A percentile compares a stretch with the other conserved stretches of the same genome.
These are phyloP conservation scores for Saturnispora quitensis DNA, from an alignment of 805 yeast species.

Conservation along the genomic window DNA sequence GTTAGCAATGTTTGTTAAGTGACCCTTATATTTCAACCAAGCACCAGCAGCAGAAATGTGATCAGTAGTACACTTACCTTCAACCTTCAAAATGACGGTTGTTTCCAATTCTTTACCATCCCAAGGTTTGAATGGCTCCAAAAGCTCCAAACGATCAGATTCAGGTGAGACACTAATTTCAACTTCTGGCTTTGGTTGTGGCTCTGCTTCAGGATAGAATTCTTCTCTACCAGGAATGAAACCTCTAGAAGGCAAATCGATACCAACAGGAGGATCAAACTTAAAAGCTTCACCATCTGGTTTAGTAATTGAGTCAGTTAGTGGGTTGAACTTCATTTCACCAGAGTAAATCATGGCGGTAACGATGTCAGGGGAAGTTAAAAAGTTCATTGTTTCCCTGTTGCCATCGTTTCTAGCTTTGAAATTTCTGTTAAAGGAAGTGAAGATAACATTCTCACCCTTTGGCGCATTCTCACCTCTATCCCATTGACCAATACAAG, in stretches of 20 bases:
- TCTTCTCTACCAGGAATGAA: slow-evolving; percentile 75
- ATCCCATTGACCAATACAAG: slow-evolving; percentile 99
- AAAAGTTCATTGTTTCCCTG: slow-evolving; percentile 94
- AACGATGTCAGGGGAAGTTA: slow-evolving; percentile 93
- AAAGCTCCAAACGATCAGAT: slow-evolving; percentile 85
- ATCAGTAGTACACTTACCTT: slow-evolving; percentile 97
- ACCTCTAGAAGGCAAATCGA: slow-evolving; percentile 82
- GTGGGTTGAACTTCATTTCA: slow-evolving; percentile 92
- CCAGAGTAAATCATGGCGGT: slow-evolving; percentile 95
- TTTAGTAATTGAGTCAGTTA: slow-evolving; percentile 82
- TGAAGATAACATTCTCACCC: slow-evolving; percentile 93
- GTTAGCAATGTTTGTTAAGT: slow-evolving; percentile 87
- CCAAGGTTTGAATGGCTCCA: slow-evolving; percentile 87
- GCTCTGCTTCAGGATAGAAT: slow-evolving; percentile 49
- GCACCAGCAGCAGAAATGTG: slow-evolving; percentile 98
- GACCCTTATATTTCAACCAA: slow-evolving; percentile 98
- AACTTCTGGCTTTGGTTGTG: slow-evolving; percentile 45
- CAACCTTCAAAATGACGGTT: slow-evolving; percentile 76
- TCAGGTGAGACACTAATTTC: slow-evolving; percentile 55
- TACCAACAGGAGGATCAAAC: slow-evolving; percentile 81
- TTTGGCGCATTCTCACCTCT: slow-evolving; percentile 78
- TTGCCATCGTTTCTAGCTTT: slow-evolving; percentile 97
- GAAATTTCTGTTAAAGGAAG: slow-evolving; percentile 97
- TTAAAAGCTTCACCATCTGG: slow-evolving; percentile 85
- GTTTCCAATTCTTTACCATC: slow-evolving; percentile 73